Percentiles rank a stretch among this genome's conserved stretches.
Conservation (phyloP, 2,329 filamentous ascomycete genomes). For the Ophiostoma novo-ulmi region DNA sequence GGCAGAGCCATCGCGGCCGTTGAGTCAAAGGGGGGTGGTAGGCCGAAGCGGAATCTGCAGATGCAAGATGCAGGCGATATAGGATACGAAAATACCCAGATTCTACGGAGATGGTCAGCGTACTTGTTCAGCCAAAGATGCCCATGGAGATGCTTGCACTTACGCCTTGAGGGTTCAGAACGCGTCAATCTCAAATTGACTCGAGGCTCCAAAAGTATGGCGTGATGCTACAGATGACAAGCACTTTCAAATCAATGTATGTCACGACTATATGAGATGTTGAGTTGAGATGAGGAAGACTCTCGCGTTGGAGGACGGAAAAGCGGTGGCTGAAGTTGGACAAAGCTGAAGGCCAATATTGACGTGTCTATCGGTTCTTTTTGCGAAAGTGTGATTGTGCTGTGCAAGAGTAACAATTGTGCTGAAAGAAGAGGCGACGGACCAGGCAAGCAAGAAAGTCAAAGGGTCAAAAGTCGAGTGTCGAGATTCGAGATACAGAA, state of each 20-base stretch:
- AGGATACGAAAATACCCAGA: conserved; percentile 19
- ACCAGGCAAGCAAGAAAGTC: not conserved
- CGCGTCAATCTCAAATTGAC: conserved; percentile 6
- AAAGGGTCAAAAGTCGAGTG: not conserved
- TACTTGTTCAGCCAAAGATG: not conserved
- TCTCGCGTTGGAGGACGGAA: not conserved
- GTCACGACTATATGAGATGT: not conserved
- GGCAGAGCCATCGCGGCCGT: conserved; percentile 51
- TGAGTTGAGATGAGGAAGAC: not conserved
- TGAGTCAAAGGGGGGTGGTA: conserved; percentile 4
- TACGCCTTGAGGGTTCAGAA: not conserved
- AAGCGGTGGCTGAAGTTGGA: not conserved
- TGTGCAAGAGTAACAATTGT: not conserved
- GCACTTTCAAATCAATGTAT: not conserved
- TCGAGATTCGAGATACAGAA: not conserved
- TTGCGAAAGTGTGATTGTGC: not conserved
- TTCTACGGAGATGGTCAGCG: not conserved
- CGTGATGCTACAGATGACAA: not conserved
- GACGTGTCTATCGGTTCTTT: not conserved
- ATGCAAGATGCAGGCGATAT: conserved; percentile 6
- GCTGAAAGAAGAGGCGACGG: not conserved
- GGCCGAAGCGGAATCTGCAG: conserved; percentile 9
- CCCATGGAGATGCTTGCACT: not conserved
- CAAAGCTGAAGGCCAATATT: not conserved
- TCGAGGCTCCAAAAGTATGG: not conserved